Conservation (phyloP, 2,329 filamentous ascomycete species). For the Raffaelea arxii region DNA sequence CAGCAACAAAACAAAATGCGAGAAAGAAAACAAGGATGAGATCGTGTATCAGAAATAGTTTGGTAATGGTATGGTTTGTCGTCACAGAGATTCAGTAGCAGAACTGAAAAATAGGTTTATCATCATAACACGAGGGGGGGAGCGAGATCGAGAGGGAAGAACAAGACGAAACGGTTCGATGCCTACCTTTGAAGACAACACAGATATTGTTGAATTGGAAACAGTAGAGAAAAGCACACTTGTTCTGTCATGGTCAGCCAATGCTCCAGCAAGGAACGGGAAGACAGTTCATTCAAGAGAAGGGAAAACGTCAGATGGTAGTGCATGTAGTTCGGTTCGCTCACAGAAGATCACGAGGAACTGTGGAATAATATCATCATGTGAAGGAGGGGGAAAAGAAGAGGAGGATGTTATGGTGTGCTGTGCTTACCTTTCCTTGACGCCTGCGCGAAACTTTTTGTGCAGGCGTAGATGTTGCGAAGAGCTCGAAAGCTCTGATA, state of each 20-base stretch:
- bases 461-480: no score
- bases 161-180: not conserved
- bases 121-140: constrained; percentile 43
- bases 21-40: constrained; percentile 4
- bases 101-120: constrained; percentile 57
- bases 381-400: constrained; percentile 13
- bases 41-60: constrained; percentile 29
- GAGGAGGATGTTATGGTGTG: not conserved
- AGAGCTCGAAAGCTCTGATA: no score
- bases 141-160: no score
- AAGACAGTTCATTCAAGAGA: no score
- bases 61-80: constrained; percentile 52
- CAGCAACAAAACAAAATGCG: constrained; percentile 3
- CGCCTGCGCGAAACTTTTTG: no score
- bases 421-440: no score
- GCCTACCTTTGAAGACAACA: not conserved
- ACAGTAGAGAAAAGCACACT: no score
- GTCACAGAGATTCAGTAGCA: constrained; percentile 63
- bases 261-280: no score
- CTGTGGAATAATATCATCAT: constrained; percentile 51
- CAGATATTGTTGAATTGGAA: no score
- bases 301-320: constrained; percentile 56
- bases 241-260: no score
- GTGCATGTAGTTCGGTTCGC: constrained; percentile 61
- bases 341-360: constrained; percentile 51